Conservation (phyloP, 345 rosid species). For the Triadica sebifera region DNA sequence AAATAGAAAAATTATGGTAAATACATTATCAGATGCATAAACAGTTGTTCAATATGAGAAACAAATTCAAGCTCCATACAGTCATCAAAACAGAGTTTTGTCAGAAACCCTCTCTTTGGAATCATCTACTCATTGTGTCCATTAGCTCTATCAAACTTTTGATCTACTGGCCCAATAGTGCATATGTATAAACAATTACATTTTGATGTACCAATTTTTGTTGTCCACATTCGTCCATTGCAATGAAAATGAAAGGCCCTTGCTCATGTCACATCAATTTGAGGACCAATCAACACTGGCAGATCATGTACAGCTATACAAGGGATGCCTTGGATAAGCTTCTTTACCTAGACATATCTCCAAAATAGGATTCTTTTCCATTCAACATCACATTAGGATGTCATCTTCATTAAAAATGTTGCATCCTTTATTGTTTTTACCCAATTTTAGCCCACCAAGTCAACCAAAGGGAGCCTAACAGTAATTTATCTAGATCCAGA, state of each 20-base stretch:
- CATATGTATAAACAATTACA: not conserved
- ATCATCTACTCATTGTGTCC: not conserved
- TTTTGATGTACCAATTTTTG: too few species aligned
- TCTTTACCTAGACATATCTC: not conserved
- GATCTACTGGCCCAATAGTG: not conserved
- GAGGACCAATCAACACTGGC: not conserved
- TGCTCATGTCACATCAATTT: not conserved
- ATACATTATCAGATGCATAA: not conserved
- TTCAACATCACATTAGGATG: not conserved
- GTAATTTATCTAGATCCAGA: not conserved
- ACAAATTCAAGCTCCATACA: not conserved
- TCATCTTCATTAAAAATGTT: not conserved
- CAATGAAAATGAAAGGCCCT: not conserved
- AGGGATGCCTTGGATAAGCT: not conserved
- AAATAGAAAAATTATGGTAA: not conserved
- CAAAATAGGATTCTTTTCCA: not conserved
- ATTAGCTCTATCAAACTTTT: not conserved
- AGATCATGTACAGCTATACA: not conserved
- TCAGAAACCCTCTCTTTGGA: not conserved
- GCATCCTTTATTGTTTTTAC: not conserved
- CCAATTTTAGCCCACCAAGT: not conserved
- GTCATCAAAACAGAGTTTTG: not conserved
- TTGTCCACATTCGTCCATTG: too few species aligned
- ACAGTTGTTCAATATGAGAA: not conserved
- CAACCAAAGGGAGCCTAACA: not conserved